phyloP scores from a whole-genome alignment of 257 asterid species.

The Salvia hispanica region DNA sequence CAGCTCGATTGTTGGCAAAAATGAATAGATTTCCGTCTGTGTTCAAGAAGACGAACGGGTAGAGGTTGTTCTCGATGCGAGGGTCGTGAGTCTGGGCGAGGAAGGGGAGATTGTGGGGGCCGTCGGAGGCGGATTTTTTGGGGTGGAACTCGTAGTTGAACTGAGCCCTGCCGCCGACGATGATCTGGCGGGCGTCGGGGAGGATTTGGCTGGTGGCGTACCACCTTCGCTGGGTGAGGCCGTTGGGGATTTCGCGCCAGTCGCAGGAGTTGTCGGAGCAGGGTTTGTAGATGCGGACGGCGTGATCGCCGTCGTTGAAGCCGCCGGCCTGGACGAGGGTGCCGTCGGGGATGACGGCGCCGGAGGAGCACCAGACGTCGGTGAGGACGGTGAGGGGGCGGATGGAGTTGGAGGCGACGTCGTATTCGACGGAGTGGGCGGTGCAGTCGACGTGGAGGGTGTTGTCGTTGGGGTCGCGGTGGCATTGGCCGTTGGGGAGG shows the following conservation, averaged over 20 bases:
- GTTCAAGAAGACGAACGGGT: slow-evolving; percentile 54
- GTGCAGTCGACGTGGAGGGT: too few species aligned
- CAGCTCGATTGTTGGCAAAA: slow-evolving; percentile 53
- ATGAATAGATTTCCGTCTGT: slow-evolving; percentile 53
- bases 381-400: slow-evolving; percentile 60
- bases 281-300: slow-evolving; percentile 39
- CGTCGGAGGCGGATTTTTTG: slow-evolving; percentile 8
- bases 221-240: slow-evolving; percentile 41
- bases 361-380: slow-evolving; percentile 69
- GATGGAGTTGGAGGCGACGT: slow-evolving; percentile 40
- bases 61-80: slow-evolving; percentile 45
- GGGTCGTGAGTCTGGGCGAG: slow-evolving; percentile 42
- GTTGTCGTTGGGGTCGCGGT: too few species aligned
- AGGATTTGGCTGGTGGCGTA: slow-evolving; percentile 53
- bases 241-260: slow-evolving; percentile 42
- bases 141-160: slow-evolving; percentile 56
- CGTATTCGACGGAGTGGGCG: slow-evolving; percentile 52
- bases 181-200: slow-evolving; percentile 47
- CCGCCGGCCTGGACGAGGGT: slow-evolving; percentile 56
- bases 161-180: slow-evolving; percentile 46
- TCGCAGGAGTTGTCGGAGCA: slow-evolving; percentile 44
- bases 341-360: slow-evolving; percentile 49
- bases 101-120: slow-evolving; percentile 32
- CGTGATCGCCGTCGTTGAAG: slow-evolving; percentile 49
- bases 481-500: too few species aligned